Evolutionary conservation across 192 early-diverging fungal genomes (phyloP), one percentile per base, ranked within the genome.

Genomic region (Dissophora globulifera): DNA sequence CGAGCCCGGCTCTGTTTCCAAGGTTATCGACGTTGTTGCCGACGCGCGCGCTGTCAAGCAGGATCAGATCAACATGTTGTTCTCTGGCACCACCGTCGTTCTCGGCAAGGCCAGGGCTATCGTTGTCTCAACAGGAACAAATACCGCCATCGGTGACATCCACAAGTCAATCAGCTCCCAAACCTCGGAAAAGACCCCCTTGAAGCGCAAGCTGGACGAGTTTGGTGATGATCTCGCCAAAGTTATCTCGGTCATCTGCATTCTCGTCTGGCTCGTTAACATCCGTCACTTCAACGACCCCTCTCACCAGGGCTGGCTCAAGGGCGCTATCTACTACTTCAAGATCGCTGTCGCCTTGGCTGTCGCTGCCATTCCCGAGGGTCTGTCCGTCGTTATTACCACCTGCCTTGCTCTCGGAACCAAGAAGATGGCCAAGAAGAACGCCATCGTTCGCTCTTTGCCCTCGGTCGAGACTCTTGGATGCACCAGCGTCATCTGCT

Each of bases 331-430:
- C 54, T 98, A 98, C 83, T 98, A 98, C 85, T 99, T 99, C 82
- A 98, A 98, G 84, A 98, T 98, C 46, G 98, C 96, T 25, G 96
- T 99, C 50, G 96, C 98, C 2, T 85, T 99, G 53, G 98, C 96
- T 32, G 96, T 99, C 23, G 96, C 98, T 52, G 96, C 96, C 42
- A 99, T 99, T 78, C 98, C 98, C 63, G 98, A 99, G 85, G 98
- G 98, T 56, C 84, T 99, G 31, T 93, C 94, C n/a, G 98, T 95
- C 35, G 94, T 99, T 61, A 98, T 98, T 64, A 99, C 98, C 19
- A 96, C 96, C 31, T 98, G 96, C 71, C 83, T 99, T 66, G 96
- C 98, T 43, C 88, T 99, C 46, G 98, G 98, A 49, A 98, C 96
- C 42, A 93, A 94, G 67, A 95, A 93, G 79, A 98, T 99, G 98